phyloP scores from a whole-genome alignment of 2,329 filamentous ascomycete species.

The Pleurostoma richardsiae region DNA sequence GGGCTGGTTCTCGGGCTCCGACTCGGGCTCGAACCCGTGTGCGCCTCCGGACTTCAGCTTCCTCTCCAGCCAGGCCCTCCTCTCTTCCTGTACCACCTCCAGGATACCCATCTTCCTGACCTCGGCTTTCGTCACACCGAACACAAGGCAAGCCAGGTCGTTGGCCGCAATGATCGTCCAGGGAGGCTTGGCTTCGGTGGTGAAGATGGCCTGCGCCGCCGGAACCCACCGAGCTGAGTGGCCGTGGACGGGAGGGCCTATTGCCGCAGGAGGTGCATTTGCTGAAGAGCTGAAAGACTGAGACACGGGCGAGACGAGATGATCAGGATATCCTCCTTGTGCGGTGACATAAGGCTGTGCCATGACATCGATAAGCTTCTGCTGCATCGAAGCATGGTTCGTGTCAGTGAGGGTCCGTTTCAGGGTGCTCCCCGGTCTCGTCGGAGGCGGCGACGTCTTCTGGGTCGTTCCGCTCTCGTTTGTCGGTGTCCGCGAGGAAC shows the following conservation, averaged over 20 bases:
- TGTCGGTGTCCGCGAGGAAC: slow-evolving; percentile 48
- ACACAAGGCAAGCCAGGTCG: slow-evolving; percentile 93
- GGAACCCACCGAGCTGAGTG: slow-evolving; percentile 88
- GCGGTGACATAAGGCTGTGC: slow-evolving; percentile 69
- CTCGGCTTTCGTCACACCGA: slow-evolving; percentile 96
- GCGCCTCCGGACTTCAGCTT: slow-evolving; percentile 66
- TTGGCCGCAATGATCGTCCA: slow-evolving; percentile 98
- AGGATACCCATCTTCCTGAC: slow-evolving; percentile 92
- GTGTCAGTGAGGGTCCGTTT: slow-evolving; percentile 89
- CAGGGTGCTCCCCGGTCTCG: slow-evolving; percentile 58
- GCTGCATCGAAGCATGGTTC: slow-evolving; percentile 67
- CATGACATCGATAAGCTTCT: slow-evolving; percentile 79
- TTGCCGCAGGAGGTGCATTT: slow-evolving; percentile 39
- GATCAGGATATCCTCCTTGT: slow-evolving; percentile 31
- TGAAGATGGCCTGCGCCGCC: slow-evolving; percentile 93
- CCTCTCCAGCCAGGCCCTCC: slow-evolving; percentile 81
- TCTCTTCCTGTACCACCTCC: slow-evolving; percentile 88
- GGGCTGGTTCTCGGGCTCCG: slow-evolving; percentile 29
- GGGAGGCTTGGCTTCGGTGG: slow-evolving; percentile 82
- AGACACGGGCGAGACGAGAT: slow-evolving; percentile 36
- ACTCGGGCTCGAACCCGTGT: slow-evolving; percentile 27
- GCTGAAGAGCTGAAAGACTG: slow-evolving; percentile 32
- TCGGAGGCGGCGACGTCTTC: slow-evolving; percentile 47
- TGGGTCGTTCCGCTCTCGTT: slow-evolving; percentile 50
- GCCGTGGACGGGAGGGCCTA: slow-evolving; percentile 66